phyloP scores from a whole-genome alignment of 495 filamentous ascomycete genomes.

The Usnea hakonensis region DNA sequence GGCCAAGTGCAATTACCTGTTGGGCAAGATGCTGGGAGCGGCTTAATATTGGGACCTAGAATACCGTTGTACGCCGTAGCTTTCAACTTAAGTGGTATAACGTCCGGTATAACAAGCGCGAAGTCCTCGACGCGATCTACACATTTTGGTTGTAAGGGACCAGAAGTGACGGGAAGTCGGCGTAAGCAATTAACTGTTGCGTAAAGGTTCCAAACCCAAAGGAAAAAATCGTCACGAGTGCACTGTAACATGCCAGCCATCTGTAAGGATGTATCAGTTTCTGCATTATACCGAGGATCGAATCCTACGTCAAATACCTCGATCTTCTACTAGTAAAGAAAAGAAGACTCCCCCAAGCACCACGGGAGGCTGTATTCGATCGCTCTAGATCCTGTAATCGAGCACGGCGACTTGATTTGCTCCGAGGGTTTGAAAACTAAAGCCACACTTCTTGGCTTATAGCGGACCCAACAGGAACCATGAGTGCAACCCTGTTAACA shows the following conservation, averaged over 20 bases:
- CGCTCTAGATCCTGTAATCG: constrained; percentile 34
- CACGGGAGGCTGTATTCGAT: constrained; percentile 39
- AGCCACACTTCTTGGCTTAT: constrained; percentile 15
- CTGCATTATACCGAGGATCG: too few relatives aligned
- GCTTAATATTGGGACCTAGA: constrained; percentile 22
- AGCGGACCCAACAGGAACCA: constrained; percentile 7
- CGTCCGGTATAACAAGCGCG: background rate
- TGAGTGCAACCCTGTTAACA: background rate
- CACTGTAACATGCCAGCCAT: constrained; percentile 36
- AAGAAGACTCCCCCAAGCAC: constrained; percentile 31
- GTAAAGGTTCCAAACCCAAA: constrained; percentile 39
- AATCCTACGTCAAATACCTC: too few relatives aligned
- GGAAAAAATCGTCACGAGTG: constrained; percentile 32
- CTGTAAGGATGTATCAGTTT: constrained; percentile 9
- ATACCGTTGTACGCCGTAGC: constrained; percentile 36
- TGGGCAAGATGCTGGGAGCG: constrained; percentile 27
- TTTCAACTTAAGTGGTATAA: constrained; percentile 28
- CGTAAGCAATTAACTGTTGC: constrained; percentile 34
- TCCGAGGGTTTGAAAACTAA: background rate
- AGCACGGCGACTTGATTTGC: background rate
- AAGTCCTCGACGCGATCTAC: background rate
- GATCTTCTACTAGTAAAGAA: constrained; percentile 24
- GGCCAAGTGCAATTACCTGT: constrained; percentile 40
- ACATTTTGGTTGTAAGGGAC: background rate
- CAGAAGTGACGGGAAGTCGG: background rate